Base-by-base conservation (phyloP, 768 basidiomycete species). In the Hemileccinum impolitum region DNA sequence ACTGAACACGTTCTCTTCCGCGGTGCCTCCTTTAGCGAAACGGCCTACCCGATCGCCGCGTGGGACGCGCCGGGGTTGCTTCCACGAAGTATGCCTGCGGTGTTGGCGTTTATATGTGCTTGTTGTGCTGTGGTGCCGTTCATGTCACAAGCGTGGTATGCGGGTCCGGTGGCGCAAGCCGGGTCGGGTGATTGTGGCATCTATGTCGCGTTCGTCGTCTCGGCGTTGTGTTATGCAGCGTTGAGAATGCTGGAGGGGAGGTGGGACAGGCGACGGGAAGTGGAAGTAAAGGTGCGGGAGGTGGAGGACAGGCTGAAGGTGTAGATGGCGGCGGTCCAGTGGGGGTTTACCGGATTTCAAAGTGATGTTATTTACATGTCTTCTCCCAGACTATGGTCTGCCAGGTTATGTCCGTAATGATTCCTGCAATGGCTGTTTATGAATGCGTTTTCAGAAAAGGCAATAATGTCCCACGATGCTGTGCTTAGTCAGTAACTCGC, bases 71-170 rank as follows among this genome's bases (percentile, higher is more conserved):
- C 72, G 2, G 28, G 50, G 1, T 53, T 57, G 18, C 70, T 80
- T 14, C 79, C 79, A n/a, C 58, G 62, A 3, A 65, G 78, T 0
- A 14, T 63, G 12, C 71, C 79, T 0, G 79, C 74, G 0, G 56
- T 75, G 10, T 31, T 70, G n/a, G 66, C 76, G 3, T 73, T 74
- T 39, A 18, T 67, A 12, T 72, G 70, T 34, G 71, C 68, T 2
- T 69, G 67, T 21, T 69, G 73, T 4, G 60, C 72, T 23, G 58
- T 75, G 37, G 62, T 79, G 6, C 70, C 75, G 11, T 75, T 72
- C 51, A 80, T 80, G 78, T 70, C 73, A 39, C 78, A 80, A 39
- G 76, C 62, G 34, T 80, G 76, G 76, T 80, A 72, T 51, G 66
- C 68, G 4, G 78, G 79, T 0, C 75, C 77, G 0, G 72, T 80